Conservation (phyloP, 768 basidiomycete genomes). For the Pisolithus microcarpus region DNA sequence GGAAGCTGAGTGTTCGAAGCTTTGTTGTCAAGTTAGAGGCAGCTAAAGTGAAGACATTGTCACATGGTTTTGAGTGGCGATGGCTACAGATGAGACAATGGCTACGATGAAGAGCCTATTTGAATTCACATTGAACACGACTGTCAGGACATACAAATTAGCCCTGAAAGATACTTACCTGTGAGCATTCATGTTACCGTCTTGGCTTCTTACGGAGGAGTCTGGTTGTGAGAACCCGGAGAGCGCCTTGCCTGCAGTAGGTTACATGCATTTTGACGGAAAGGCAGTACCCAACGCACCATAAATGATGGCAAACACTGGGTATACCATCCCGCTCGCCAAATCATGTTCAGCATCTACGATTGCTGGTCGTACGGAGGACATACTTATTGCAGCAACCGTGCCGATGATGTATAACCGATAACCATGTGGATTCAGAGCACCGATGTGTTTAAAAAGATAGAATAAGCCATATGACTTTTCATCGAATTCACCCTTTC, state of each 20-base stretch:
- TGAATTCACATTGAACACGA: slow-evolving; percentile 4
- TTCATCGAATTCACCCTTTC: slow-evolving; percentile 23
- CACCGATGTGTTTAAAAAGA: slow-evolving; percentile 65
- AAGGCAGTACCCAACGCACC: slow-evolving; percentile 19
- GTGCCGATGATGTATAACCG: slow-evolving; percentile 51
- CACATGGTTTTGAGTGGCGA: slow-evolving; percentile 65
- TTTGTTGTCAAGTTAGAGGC: slow-evolving; percentile 66
- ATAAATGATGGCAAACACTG: slow-evolving; percentile 65
- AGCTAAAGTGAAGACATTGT: slow-evolving; percentile 56
- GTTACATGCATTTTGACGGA: no score
- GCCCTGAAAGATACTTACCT: slow-evolving; percentile 33
- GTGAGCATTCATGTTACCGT: slow-evolving; percentile 52
- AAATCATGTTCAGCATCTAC: background rate
- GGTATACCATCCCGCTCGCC: slow-evolving; percentile 61
- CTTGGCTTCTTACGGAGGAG: background rate
- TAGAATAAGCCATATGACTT: slow-evolving; percentile 44
- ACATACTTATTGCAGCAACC: slow-evolving; percentile 42
- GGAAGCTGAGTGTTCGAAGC: slow-evolving; percentile 68
- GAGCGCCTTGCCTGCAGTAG: background rate
- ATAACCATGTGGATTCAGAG: slow-evolving; percentile 54
- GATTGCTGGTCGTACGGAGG: background rate
- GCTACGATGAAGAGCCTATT: slow-evolving; percentile 74
- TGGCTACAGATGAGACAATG: slow-evolving; percentile 53
- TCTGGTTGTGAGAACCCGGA: background rate
- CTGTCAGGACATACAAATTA: background rate